Percentiles rank a stretch among this genome's conserved stretches.
These are phyloP conservation scores for Cyberlindnera japonica DNA, from an alignment of 805 yeast species.

Conservation along the genomic window DNA sequence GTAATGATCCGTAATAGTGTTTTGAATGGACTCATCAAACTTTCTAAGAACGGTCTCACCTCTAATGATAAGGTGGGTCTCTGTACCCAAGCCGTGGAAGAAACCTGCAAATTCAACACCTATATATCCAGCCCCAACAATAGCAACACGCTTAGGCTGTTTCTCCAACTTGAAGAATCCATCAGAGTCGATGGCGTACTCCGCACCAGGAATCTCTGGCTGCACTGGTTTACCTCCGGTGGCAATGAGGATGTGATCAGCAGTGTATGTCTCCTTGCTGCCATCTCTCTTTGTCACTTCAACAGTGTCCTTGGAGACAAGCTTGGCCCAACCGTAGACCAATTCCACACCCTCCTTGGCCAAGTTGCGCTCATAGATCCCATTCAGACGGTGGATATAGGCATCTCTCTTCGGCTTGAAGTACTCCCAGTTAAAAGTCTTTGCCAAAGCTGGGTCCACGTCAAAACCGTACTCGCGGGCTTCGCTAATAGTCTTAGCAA, in stretches of 20 bases:
- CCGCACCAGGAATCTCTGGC: conserved; percentile 78
- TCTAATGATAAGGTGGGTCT: conserved; percentile 84
- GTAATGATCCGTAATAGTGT: conserved; percentile 76
- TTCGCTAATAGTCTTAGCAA: conserved; percentile 70
- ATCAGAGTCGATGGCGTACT: conserved; percentile 81
- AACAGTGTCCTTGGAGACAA: conserved; percentile 65
- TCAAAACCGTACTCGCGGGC: conserved; percentile 83
- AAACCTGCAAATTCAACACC: conserved; percentile 96
- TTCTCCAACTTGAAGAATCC: conserved; percentile 78
- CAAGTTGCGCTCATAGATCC: conserved; percentile 87
- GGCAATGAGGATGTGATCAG: conserved; percentile 82
- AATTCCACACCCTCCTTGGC: conserved; percentile 85
- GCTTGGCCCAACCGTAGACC: conserved; percentile 81
- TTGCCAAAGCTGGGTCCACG: conserved; percentile 48
- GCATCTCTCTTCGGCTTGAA: conserved; percentile 91
- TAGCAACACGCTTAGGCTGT: conserved; percentile 90
- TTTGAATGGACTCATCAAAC: conserved; percentile 79
- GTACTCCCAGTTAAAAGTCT: conserved; percentile 74
- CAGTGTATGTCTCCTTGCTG: conserved; percentile 54
- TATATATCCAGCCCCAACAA: conserved; percentile 98
- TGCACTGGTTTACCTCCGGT: conserved; percentile 85
- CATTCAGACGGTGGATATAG: conserved; percentile 80
- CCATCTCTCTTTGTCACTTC: conserved; percentile 73
- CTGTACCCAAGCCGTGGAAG: conserved; percentile 81
- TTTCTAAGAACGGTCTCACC: conserved; percentile 87